Base-by-base conservation (phyloP, 768 basidiomycete species). In the Gymnopilus junonius region DNA sequence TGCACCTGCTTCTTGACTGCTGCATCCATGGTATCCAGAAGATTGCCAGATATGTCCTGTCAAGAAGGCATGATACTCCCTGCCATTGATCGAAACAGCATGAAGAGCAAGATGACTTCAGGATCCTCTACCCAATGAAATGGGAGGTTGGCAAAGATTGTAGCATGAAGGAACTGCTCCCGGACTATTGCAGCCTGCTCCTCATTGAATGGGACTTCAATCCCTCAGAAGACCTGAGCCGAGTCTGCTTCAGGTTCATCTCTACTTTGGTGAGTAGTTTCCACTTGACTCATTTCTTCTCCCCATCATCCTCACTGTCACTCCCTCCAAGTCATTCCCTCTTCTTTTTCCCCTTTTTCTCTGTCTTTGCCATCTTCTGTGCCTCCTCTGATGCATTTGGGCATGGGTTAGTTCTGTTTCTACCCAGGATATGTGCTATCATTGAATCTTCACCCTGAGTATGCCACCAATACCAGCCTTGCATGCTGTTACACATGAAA, bases 51-150 rank as follows among this genome's bases (percentile, higher is more conserved):
- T 0, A 76, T 40, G 15, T 67, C 61, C 20, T 65, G 6, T 3
- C 63, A 17, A 21, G 55, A 53, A 15, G 74, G 73, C 0, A 72
- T 69, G 3, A 71, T 70, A 17, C 67, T 54, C 2, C 48, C 53
- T 15, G 73, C 75, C 17, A 65, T 67, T 0, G 72, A 71, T 3
- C 65, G 66, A 56, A 74, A 74, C 55, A 74, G 71, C 10, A 73
- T 21, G 29, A 74, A 74, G 6, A 75, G 70, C 0, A 55, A 66
- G 27, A 71, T 66, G 15, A 75, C 46, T 62, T 75, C 73, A 5
- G 68, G 63, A 58, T 75, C 67, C 39, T 72, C 69, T 5, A 69
- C 66, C 70, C 73, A 75, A 39, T 61, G 57, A 62, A 35, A 74
- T 72, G n/a, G n/a, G n/a, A n/a, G n/a, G n/a, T n/a, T n/a, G n/a